Evolutionary conservation across 768 basidiomycete species (phyloP).

Genomic region (Tulasnella sp.): DNA sequence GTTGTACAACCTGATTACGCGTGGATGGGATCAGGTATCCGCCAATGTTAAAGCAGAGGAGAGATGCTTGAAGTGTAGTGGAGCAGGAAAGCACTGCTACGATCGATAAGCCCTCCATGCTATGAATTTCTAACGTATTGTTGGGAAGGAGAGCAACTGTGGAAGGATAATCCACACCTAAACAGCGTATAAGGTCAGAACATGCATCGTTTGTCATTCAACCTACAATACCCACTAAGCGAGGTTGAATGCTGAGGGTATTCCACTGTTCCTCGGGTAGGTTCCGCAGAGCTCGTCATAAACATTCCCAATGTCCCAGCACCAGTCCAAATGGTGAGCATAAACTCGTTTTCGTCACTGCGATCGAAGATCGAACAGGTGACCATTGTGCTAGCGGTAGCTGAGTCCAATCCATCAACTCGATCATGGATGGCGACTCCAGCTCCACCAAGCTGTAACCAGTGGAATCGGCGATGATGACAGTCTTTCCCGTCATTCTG

Average conservation of each 20-base stretch:
- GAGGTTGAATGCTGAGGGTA: conserved; percentile 70
- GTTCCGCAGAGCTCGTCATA: conserved; percentile 71
- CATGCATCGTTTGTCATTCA: too few relatives aligned
- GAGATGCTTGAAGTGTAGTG: conserved; percentile 24
- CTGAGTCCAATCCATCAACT: conserved; percentile 70
- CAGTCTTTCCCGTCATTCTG: too few relatives aligned
- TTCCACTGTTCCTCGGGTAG: conserved; percentile 76
- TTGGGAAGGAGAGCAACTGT: conserved; percentile 67
- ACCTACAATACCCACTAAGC: conserved; percentile 44
- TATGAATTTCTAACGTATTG: conserved; percentile 69
- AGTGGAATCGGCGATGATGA: too few relatives aligned
- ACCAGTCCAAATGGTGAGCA: conserved; percentile 78
- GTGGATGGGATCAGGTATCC: conserved; percentile 35
- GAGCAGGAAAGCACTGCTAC: conserved; percentile 51
- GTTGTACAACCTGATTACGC: conserved; percentile 31
- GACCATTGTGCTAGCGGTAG: conserved; percentile 28
- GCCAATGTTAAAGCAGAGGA: conserved; percentile 21
- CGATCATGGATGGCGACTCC: conserved; percentile 49
- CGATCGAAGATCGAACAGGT: conserved; percentile 53
- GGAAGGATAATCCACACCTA: conserved; percentile 73
- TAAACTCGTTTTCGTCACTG: conserved; percentile 68
- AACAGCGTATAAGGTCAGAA: not conserved
- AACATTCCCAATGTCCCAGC: conserved; percentile 73
- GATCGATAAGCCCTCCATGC: conserved; percentile 55
- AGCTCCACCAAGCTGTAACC: conserved; percentile 74